phyloP scores from a whole-genome alignment of 352 stramenopile species.

The Pilasporangium apinafurcum region DNA sequence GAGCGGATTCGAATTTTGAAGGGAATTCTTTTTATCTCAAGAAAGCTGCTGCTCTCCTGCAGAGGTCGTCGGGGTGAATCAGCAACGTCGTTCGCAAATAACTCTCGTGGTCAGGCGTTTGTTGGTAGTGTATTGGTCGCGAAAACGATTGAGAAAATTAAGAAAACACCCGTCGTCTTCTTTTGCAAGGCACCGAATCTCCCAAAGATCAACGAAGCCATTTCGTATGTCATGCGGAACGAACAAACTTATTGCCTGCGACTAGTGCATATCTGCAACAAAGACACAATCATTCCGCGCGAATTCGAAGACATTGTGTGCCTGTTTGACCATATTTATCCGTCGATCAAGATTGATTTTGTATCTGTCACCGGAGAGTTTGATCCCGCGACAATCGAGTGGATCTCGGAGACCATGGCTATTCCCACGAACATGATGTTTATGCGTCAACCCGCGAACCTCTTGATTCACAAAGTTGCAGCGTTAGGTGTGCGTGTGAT shows the following conservation, averaged over 20 bases:
- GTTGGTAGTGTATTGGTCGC: constrained; percentile 46
- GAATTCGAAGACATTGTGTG: constrained; percentile 29
- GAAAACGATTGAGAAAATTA: constrained; percentile 63
- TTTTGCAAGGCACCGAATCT: constrained; percentile 85
- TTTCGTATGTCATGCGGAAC: constrained; percentile 85
- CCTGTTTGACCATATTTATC: constrained; percentile 85
- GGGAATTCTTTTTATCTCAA: constrained; percentile 32
- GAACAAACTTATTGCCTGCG: constrained; percentile 80
- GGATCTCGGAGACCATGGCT: constrained; percentile 49
- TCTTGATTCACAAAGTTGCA: constrained; percentile 60
- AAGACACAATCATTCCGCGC: constrained; percentile 13
- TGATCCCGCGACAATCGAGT: constrained; percentile 64
- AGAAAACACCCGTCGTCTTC: constrained; percentile 81
- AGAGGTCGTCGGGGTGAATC: constrained; percentile 1
- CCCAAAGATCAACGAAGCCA: constrained; percentile 86
- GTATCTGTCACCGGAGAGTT: constrained; percentile 51
- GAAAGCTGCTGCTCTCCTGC: constrained; percentile 20
- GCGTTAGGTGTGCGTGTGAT: constrained; percentile 75
- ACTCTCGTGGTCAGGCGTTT: constrained; percentile 15
- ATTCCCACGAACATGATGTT: constrained; percentile 88
- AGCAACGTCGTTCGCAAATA: constrained; percentile 16
- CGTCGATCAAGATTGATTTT: constrained; percentile 78
- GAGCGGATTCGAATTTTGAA: constrained; percentile 42
- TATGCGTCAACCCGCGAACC: constrained; percentile 73
- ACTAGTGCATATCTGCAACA: constrained; percentile 68